Evolutionary conservation across 257 asterid genomes (phyloP).

Genomic region (Solanum phureja): DNA sequence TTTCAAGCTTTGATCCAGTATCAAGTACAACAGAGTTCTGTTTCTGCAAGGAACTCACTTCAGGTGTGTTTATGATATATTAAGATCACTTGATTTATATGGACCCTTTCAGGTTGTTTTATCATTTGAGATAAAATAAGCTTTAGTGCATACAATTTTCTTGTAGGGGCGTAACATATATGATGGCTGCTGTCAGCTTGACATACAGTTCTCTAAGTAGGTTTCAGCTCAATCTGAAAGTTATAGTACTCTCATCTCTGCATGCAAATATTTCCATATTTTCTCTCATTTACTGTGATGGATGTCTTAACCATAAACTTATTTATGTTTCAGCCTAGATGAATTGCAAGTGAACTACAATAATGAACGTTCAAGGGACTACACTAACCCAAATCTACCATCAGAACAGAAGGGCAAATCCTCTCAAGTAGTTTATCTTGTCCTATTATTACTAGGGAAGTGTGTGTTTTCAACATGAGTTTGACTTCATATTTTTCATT

Average conservation of each 20-base stretch:
- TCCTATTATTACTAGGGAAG: conserved; percentile 10
- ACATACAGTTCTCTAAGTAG: conserved; percentile 96
- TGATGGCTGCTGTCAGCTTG: conserved; percentile 98
- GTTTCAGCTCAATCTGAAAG: conserved; percentile 3
- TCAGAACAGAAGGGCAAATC: conserved; percentile 95
- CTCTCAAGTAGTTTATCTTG: conserved; percentile 55
- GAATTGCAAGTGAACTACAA: conserved; percentile 94
- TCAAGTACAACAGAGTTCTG: conserved; percentile 67
- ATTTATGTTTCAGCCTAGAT: conserved; percentile 60
- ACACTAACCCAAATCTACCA: conserved; percentile 89
- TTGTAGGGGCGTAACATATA: conserved; percentile 89
- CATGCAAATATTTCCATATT: conserved; percentile 2
- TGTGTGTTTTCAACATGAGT: not conserved
- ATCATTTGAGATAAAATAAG: not conserved
- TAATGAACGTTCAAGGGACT: conserved; percentile 96
- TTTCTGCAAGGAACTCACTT: conserved; percentile 76
- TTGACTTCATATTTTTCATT: conserved; percentile 6
- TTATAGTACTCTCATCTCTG: not conserved
- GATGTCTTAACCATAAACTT: conserved; percentile 4
- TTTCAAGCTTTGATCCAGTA: conserved; percentile 92
- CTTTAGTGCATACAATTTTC: not conserved
- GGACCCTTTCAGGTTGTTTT: not conserved
- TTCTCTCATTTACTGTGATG: conserved; percentile 2
- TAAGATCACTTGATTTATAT: not conserved
- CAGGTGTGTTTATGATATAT: conserved; percentile 35